These are phyloP conservation scores for Pyracantha coccinea DNA, from an alignment of 331 rosid genomes.

Conservation along the genomic window DNA sequence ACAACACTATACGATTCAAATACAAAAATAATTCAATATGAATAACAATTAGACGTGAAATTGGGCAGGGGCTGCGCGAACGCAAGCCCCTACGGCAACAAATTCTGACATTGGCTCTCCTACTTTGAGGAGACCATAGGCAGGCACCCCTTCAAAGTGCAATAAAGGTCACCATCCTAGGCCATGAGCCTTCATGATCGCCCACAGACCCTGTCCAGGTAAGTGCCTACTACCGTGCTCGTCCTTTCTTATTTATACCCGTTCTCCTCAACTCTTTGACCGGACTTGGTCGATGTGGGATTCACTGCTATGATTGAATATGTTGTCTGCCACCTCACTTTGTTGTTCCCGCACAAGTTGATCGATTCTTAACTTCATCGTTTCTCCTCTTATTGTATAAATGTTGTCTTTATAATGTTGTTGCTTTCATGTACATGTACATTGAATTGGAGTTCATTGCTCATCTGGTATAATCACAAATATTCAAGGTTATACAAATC, in stretches of 20 bases:
- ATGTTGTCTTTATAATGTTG: no score
- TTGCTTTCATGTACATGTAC: no score
- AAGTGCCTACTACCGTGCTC: fast-evolving
- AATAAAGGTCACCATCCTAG: slow-evolving; percentile 20
- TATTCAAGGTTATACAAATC: neutral
- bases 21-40: fast-evolving
- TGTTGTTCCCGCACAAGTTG: no score
- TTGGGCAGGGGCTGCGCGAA: slow-evolving; percentile 28
- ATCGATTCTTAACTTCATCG: no score
- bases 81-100: slow-evolving; percentile 31
- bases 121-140: slow-evolving; percentile 21
- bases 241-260: neutral
- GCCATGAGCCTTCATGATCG: slow-evolving; percentile 15
- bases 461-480: neutral
- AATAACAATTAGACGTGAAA: fast-evolving
- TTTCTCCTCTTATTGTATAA: no score
- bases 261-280: neutral
- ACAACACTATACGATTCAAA: fast-evolving
- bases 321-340: no score
- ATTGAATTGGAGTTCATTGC: no score
- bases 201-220: slow-evolving; percentile 25
- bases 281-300: slow-evolving; percentile 32
- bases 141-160: slow-evolving; percentile 21
- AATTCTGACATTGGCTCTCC: slow-evolving; percentile 33
- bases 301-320: neutral